Evolutionary conservation across 768 basidiomycete species (phyloP), one percentile per base, ranked within the genome.

Genomic region (Mycena kentingensis): DNA sequence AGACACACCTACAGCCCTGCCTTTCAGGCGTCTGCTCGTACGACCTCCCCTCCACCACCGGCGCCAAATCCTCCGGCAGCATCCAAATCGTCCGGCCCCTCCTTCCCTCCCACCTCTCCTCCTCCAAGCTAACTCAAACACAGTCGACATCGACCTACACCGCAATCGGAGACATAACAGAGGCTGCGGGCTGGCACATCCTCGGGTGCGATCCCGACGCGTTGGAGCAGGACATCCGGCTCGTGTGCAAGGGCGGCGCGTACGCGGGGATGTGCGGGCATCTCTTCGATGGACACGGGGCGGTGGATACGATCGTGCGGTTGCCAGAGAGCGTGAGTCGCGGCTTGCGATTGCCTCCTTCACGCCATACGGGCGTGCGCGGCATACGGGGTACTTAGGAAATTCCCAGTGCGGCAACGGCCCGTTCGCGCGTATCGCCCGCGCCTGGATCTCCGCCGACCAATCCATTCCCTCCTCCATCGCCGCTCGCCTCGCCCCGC

Each of bases 231-330:
- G 54, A 56, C 42, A 62, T 62, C 45, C 54, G 60, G 1, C 51
- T 62, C 22, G 60, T 62, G 1, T 62, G 60, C 37, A 42, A 26
- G 22, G 42, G 27, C 34, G 49, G 31, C 43, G 37, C 26, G 10
- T 27, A 41, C 34, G 22, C 18, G 11, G 36, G 50, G 4, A 45
- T 36, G 37, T 60, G 58, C 51, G 29, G 52, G 21, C 54, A 60
- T 24, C 54, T 60, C 11, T 53, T 32, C 26, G 8, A 25, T 6
- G 50, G 50, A 0, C 43, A 50, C 28, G 66, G 69, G 13, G 70
- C 67, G 2, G 68, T 55, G 18, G 63, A 67, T 46, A 73, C 67
- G 6, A 58, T 73, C 22, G 70, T 73, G 18, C 61, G 68, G 12
- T 51, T 73, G 1, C 70, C 72, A 5, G 61, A 70, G 39, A 57